Base-by-base conservation (phyloP, 768 basidiomycete species). In the Tricholoma terreum region DNA sequence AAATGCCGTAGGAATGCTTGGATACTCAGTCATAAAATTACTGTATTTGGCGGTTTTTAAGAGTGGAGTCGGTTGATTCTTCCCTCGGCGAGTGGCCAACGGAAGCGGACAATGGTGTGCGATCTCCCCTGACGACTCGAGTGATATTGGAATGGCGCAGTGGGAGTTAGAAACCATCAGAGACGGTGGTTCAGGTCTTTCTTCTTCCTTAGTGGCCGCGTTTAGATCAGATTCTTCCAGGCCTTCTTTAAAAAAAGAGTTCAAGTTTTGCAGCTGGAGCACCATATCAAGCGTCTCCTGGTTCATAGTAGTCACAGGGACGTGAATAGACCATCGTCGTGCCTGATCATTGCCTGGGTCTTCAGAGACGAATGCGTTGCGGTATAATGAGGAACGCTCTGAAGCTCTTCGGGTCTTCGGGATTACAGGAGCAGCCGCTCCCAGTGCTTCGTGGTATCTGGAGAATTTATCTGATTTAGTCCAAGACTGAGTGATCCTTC, bases 131-230 rank as follows among this genome's bases (percentile, higher is more conserved):
- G 65, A 65, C n/a, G 74, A 72, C 55, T 73, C 73, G 11, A 72
- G 61, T 17, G 73, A 64, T 14, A 78, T 63, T 6, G 77, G 73
- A 36, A 78, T 61, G 1, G 74, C 66, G 49, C 63, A 69, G 48
- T 75, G 71, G 42, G 79, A 78, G 55, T 76, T 72, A n/a, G 79
- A 79, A 38, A 79, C 64, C 27, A 76, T 71, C 14, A 79, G 65
- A 15, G 74, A 69, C 6, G 75, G 74, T n/a, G 75, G 72, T 30
- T 68, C 58, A 27, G 67, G 59, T 33, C 55, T 56, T 46, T 55
- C 56, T 56, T 61, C 65, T 56, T 59, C 58, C 55, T 66, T 54
- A n/a, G n/a, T n/a, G 22, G 49, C 52, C 22, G 61, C 31, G 27
- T 57, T 56, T 19, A 36, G 42, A 31, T 58, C 58, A 34, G 60